Evolutionary conservation across 768 basidiomycete species (phyloP), one percentile per base, ranked within the genome.

Genomic region (Macrolepiota albuminosa): DNA sequence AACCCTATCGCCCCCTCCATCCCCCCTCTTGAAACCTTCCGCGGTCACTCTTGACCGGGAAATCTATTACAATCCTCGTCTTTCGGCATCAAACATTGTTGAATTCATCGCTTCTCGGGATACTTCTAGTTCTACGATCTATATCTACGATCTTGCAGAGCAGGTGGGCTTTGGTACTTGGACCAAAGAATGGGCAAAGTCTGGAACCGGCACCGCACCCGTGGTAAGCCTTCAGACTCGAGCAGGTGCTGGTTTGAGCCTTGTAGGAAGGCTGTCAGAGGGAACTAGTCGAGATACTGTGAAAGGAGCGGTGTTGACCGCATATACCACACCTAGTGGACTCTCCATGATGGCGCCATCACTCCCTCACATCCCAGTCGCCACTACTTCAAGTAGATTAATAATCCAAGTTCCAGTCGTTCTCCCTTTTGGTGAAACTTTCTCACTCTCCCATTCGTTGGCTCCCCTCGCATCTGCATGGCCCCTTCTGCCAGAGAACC

Each of bases 331-430:
- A 0, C 88, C 93, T 0, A 77, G 76, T n/a, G 93, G 95, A 3
- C 79, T 98, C 47, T 85, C 88, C 8, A 78, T 85, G 60, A 94
- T 98, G 89, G 82, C 88, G 0, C 84, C 89, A 8, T 86, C 90
- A 4, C 82, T 99, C 56, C 70, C 81, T n/a, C 73, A 86, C 68
- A 75, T 97, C 2, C 91, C 94, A 1, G 67, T 78, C 6, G 80
- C 90, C 14, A 81, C 79, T 6, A 65, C 83, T 9, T 74, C 78
- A 34, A 86, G 87, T 62, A 84, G 93, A 56, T 76, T 98, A 56
- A 79, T 95, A 67, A 71, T 97, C 57, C 91, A 98, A 69, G 85
- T 97, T 40, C 90, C 96, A 29, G 84, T 84, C 7, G 85, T 87
- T 34, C 84, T 86, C 6, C 76, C 86, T 33, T 75, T 83, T 4